phyloP scores from a whole-genome alignment of 371 early-diverging fungal genomes.

The Chytridium lagenaria region DNA sequence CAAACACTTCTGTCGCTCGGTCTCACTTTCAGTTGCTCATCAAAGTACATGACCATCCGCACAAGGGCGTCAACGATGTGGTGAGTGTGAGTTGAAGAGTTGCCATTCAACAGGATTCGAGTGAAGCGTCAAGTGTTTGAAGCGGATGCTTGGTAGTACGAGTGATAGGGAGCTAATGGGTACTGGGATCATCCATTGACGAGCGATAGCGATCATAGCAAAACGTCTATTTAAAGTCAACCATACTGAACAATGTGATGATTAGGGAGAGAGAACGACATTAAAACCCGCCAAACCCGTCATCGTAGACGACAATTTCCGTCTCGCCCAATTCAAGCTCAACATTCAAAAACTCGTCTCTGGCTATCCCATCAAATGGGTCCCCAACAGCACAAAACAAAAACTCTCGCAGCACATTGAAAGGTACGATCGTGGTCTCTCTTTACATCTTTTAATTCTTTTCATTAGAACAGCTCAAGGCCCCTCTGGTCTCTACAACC shows the following conservation, averaged over 20 bases:
- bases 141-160: too few relatives aligned
- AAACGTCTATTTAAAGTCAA: not conserved
- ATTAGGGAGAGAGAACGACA: not conserved
- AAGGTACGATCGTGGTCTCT: not conserved
- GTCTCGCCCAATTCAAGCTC: constrained; percentile 7
- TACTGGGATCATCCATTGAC: too few relatives aligned
- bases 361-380: constrained; percentile 1
- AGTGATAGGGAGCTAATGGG: too few relatives aligned
- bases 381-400: not conserved
- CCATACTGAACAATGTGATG: not conserved
- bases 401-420: not conserved
- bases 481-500: not conserved
- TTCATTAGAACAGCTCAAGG: too few relatives aligned
- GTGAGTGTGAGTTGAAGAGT: too few relatives aligned
- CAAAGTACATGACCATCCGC: not conserved
- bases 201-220: too few relatives aligned
- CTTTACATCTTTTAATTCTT: too few relatives aligned
- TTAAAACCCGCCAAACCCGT: not conserved
- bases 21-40: not conserved
- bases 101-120: not conserved
- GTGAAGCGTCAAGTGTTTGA: not conserved
- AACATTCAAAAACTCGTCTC: not conserved
- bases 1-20: too few relatives aligned
- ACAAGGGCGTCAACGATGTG: not conserved
- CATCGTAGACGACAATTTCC: not conserved